Evolutionary conservation across 2,329 filamentous ascomycete species (phyloP), one percentile per base, ranked within the genome.

Genomic region (Ascomycota sp.): DNA sequence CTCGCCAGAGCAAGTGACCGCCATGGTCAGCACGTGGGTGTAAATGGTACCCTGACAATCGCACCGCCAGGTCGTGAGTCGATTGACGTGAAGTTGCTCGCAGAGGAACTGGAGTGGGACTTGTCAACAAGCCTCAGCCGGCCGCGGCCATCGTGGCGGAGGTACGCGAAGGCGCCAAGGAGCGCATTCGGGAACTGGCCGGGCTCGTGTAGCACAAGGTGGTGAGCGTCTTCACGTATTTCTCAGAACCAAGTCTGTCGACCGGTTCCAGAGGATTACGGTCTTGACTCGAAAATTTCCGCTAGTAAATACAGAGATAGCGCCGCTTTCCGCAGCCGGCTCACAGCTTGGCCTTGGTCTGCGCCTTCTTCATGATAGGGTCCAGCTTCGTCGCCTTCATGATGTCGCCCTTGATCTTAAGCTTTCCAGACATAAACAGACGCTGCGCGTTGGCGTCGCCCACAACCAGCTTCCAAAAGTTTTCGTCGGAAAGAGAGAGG

Each of bases 371-470:
- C 40, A 93, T 60, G 45, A 95, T 77, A 25, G 82, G 79, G 57
- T 94, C 83, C 57, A 94, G 71, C 73, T 91, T 93, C 35, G 85
- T 94, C 23, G 89, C 79, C 70, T 94, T 94, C 86, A 95, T 95
- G 36, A 95, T 73, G 53, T 95, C 83, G 38, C 89, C 89, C 71
- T 83, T 91, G 51, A 95, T 71, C 78, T 95, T 98, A 49, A 98
- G 65, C 67, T 93, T 94, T 45, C 89, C 89, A n/a, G 70, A 70
- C 86, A 98, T 95, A 61, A 95, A 94, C 39, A 98, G 61, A 43
- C 75, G 74, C 65, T 98, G 89, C 33, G 89, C 83, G 50, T 94
- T 93, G 44, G 80, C 82, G 63, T 91, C 82, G 50, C 89, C 89
- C 23, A 63, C 47, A 32, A 92, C 74, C 40, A 98, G 68, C 51